Conservation (phyloP, 441 rosid genomes). For the Aleurites moluccanus region DNA sequence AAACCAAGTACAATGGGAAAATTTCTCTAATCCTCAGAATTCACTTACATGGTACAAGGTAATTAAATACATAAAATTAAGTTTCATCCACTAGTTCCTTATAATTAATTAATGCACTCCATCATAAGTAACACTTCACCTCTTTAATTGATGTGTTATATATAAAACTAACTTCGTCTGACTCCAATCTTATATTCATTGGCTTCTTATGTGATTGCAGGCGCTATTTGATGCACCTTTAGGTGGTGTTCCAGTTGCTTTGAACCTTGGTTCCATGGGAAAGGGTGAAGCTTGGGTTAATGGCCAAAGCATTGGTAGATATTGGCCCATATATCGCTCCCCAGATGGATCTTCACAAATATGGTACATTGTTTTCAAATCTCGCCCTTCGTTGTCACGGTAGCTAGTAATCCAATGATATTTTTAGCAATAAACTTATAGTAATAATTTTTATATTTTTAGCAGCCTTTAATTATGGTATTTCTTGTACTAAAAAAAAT, state of each 20-base stretch:
- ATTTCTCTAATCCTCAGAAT: slow-evolving; percentile 28
- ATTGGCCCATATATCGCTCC: slow-evolving; percentile 64
- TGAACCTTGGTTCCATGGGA: slow-evolving; percentile 80
- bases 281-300: slow-evolving; percentile 92
- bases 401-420: too few species aligned
- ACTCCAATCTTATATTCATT: background rate
- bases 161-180: background rate
- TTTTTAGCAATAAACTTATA: too few species aligned
- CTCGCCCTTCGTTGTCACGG: too few species aligned
- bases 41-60: slow-evolving; percentile 69
- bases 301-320: slow-evolving; percentile 79
- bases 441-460: too few species aligned
- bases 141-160: too few species aligned
- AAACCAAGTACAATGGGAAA: slow-evolving; percentile 39
- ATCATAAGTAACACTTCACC: too few species aligned
- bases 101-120: too few species aligned
- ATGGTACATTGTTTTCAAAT: slow-evolving; percentile 36
- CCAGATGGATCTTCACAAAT: slow-evolving; percentile 63
- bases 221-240: slow-evolving; percentile 55
- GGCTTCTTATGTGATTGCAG: slow-evolving; percentile 28
- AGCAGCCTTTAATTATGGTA: too few species aligned
- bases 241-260: slow-evolving; percentile 53
- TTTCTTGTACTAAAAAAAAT: too few species aligned
- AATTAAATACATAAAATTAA: slow-evolving; percentile 6
- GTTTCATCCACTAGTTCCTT: background rate